Conservation (phyloP, 495 filamentous ascomycete species). For the Tuber borchii region DNA sequence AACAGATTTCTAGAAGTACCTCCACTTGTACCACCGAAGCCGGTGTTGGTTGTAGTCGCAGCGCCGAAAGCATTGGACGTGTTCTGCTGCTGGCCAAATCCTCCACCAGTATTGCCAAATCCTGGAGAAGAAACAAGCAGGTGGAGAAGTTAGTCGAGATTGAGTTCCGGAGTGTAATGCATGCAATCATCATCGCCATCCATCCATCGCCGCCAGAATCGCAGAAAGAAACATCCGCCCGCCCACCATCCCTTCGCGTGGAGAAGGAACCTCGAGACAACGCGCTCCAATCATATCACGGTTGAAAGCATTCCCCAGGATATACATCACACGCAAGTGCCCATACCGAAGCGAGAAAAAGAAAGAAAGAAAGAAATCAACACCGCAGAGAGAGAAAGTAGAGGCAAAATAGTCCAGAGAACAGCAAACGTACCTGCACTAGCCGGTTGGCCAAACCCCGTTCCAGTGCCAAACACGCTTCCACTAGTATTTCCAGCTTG, state of each 20-base stretch:
- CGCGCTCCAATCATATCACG: constrained; percentile 31
- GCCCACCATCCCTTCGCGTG: constrained; percentile 6
- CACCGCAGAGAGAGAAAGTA: constrained; percentile 35
- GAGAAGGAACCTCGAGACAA: constrained; percentile 15
- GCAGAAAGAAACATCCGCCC: constrained; percentile 27
- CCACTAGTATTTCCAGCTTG: constrained; percentile 23
- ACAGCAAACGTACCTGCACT: constrained; percentile 40
- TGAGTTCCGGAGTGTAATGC: constrained; percentile 21
- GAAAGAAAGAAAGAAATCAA: constrained; percentile 31
- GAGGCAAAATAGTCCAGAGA: constrained; percentile 32
- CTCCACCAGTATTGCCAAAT: constrained; percentile 41
- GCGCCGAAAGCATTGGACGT: constrained; percentile 33
- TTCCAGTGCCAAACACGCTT: constrained; percentile 54
- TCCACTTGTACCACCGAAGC: constrained; percentile 37
- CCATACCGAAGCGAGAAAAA: constrained; percentile 29
- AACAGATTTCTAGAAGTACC: constrained; percentile 41
- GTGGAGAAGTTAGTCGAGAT: constrained; percentile 35
- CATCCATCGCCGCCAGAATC: constrained; percentile 22
- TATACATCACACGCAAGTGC: constrained; percentile 17
- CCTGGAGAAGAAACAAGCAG: constrained; percentile 38
- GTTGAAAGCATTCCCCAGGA: constrained; percentile 19
- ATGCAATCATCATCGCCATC: constrained; percentile 24
- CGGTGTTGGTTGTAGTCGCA: constrained; percentile 34
- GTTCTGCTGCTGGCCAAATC: constrained; percentile 39
- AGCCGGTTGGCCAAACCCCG: constrained; percentile 49